Base-by-base conservation (phyloP, 805 yeast species). In the Myxozyma neotropica region DNA sequence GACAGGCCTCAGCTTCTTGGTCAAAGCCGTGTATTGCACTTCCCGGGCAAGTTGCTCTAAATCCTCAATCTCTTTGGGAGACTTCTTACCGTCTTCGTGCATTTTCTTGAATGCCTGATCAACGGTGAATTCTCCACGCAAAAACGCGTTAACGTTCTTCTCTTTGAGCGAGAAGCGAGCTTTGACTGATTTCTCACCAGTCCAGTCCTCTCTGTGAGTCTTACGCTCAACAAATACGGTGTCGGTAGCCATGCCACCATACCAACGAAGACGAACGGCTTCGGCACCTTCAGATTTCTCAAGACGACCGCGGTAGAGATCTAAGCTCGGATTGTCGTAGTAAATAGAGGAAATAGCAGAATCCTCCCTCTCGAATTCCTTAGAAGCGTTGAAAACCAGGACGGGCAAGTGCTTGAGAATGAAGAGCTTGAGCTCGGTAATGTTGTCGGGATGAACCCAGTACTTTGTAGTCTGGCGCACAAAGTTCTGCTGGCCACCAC, bases 141-240 rank as follows among this genome's bases (percentile, higher is more conserved):
- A 73, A 73, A 90, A 94, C 52, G 84, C 83, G 72, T 94, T 94
- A 52, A 93, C 91, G 71, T 90, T 82, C 73, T 87, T 89, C 73
- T 94, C 99, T 74, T 92, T 94, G 67, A 94, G 77, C 21, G 93
- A 86, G 75, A 94, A 94, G 73, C 99, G 83, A 4, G 98, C 98
- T 76, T 94, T 94, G 66, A 94, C 99, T n/a, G 97, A 89, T 76
- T 93, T 93, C 74, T 94, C 99, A 68, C 99, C 99, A 2, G 99
- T 94, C 99, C 99, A 93, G 78, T 94, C 99, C 75, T 94, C 99
- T 75, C 99, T 83, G 73, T 94, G 99, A 4, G 99, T 94, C 75
- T 94, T 94, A 75, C 99, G 84, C 77, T 94, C 99, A 49, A 93
- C 96, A 65, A 94, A 94, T 57, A 93, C 89, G 43, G 88, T 89